phyloP scores from a whole-genome alignment of 805 yeast species.

The Zygosaccharomyces gambellarensis region DNA sequence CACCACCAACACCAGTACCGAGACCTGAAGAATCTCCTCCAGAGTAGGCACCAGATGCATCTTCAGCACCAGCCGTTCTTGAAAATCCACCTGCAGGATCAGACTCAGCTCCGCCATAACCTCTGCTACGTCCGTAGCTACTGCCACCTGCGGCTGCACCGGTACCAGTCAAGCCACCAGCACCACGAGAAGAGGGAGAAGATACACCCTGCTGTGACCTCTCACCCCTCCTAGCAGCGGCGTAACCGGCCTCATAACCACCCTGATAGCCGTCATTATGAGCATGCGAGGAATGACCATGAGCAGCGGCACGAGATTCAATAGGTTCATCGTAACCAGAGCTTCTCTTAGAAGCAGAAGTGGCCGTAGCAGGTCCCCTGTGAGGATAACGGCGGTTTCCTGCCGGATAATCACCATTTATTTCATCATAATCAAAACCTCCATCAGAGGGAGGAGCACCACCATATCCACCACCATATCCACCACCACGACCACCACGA shows the following conservation, averaged over 20 bases:
- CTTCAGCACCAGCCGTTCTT: neutral
- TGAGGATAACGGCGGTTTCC: neutral
- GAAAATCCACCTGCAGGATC: neutral
- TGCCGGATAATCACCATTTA: slow-evolving; percentile 1
- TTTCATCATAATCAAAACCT: neutral
- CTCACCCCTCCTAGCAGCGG: neutral
- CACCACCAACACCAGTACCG: neutral
- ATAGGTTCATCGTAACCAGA: neutral
- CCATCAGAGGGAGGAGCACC: neutral
- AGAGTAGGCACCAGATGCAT: neutral
- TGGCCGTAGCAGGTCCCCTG: slow-evolving; percentile 3
- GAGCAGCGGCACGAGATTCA: slow-evolving; percentile 1
- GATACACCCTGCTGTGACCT: neutral
- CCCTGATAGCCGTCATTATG: slow-evolving; percentile 2
- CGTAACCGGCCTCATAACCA: slow-evolving; percentile 5
- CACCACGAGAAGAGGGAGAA: neutral
- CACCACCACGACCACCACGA: neutral
- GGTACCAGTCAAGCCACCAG: neutral
- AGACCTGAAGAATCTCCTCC: neutral
- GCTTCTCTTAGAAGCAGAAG: slow-evolving; percentile 1
- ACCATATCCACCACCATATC: neutral
- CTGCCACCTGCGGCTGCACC: neutral
- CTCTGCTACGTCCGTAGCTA: neutral
- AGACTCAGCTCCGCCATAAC: neutral
- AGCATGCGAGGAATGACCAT: neutral